Evolutionary conservation across 2,329 filamentous ascomycete genomes (phyloP).

Genomic region (Fusarium longipes): DNA sequence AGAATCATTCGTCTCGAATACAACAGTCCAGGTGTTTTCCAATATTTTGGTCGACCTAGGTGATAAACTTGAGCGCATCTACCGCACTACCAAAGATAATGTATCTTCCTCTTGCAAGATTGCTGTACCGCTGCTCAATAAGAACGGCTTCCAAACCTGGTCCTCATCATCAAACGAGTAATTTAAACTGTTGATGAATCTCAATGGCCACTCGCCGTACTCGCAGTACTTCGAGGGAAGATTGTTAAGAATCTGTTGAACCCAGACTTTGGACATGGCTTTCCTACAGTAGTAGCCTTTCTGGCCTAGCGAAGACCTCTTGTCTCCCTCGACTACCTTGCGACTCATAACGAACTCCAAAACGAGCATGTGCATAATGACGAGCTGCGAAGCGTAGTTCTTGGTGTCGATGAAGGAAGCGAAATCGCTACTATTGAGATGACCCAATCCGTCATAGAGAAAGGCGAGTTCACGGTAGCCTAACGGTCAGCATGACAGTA

Average conservation of each 20-base stretch:
- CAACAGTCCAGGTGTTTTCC: neutral
- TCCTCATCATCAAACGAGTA: constrained; percentile 40
- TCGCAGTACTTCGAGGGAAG: constrained; percentile 47
- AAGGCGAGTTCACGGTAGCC: constrained; percentile 44
- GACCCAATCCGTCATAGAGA: constrained; percentile 47
- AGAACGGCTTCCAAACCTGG: constrained; percentile 42
- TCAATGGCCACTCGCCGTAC: constrained; percentile 51
- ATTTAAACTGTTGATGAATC: constrained; percentile 38
- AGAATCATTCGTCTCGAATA: fast-evolving
- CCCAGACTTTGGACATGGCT: constrained; percentile 54
- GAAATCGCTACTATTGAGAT: constrained; percentile 49
- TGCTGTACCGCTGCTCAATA: constrained; percentile 28
- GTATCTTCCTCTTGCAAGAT: constrained; percentile 11
- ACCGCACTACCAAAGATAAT: neutral
- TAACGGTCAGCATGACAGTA: constrained; percentile 20
- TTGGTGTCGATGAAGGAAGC: constrained; percentile 46
- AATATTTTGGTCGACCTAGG: neutral
- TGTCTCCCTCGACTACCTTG: constrained; percentile 25
- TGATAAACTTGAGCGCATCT: neutral
- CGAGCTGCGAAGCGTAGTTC: constrained; percentile 50
- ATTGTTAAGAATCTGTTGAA: constrained; percentile 49
- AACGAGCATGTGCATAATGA: constrained; percentile 54
- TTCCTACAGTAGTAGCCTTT: constrained; percentile 41
- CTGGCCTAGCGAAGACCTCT: constrained; percentile 1
- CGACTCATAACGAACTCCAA: constrained; percentile 48